A percentile compares a stretch with the other conserved stretches of the same genome.
These are phyloP conservation scores for Apiospora rasikravindrae DNA, from an alignment of 2,329 filamentous ascomycete species.

Conservation along the genomic window DNA sequence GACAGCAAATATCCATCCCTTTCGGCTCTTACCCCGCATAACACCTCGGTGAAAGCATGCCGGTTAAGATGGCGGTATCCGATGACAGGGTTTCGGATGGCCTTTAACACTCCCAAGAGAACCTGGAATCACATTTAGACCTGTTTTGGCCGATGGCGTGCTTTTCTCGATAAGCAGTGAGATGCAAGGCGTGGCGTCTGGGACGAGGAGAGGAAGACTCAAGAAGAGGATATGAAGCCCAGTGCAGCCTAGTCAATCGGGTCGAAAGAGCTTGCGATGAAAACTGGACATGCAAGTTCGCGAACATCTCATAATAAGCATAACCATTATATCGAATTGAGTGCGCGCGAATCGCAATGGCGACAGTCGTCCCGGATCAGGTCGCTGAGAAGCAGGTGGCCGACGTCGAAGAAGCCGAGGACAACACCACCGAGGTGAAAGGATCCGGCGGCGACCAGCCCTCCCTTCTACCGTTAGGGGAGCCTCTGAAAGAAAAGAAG, in stretches of 20 bases:
- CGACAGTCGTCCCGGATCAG: conserved; percentile 31
- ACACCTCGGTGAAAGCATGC: conserved; percentile 12
- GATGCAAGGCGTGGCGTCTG: not conserved
- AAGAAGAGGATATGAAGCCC: not conserved
- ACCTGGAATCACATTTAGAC: not conserved
- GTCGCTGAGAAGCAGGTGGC: conserved; percentile 25
- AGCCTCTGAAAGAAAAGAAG: conserved; percentile 33
- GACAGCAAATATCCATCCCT: not conserved
- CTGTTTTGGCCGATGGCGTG: conserved; percentile 9
- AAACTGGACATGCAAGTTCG: not conserved
- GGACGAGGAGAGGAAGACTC: not conserved
- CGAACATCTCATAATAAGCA: not conserved
- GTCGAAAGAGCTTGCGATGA: not conserved
- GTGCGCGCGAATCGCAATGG: conserved; percentile 25
- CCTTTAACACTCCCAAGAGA: not conserved
- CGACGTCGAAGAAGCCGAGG: conserved; percentile 28
- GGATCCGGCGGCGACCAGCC: conserved; percentile 12
- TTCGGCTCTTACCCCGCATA: conserved; percentile 30
- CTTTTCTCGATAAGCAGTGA: not conserved
- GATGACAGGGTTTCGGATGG: not conserved
- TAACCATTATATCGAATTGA: not conserved
- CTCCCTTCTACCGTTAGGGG: conserved; percentile 33
- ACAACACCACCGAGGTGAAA: conserved; percentile 25
- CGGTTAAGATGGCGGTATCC: conserved; percentile 2
- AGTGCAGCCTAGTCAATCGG: not conserved